phyloP scores from a whole-genome alignment of 2,329 filamentous ascomycete genomes.

The Chaetothyriales sp. region DNA sequence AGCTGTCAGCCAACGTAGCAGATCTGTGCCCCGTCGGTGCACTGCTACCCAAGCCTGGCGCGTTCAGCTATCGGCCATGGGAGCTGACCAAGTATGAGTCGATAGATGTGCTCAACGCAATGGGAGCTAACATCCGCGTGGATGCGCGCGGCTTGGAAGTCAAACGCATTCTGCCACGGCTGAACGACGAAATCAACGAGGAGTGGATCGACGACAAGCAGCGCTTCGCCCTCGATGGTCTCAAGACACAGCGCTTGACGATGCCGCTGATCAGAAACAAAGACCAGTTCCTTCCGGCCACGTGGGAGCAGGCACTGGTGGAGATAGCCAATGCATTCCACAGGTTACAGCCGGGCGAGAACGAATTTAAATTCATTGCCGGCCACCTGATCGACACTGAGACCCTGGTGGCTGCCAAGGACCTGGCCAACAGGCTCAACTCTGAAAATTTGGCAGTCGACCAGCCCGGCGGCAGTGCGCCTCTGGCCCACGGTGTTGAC shows the following conservation, averaged over 20 bases:
- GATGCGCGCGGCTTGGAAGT: constrained; percentile 90
- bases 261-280: constrained; percentile 79
- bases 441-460: constrained; percentile 93
- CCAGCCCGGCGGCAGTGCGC: constrained; percentile 66
- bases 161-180: constrained; percentile 79
- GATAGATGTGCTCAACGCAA: constrained; percentile 79
- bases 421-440: constrained; percentile 87
- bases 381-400: constrained; percentile 86
- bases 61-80: constrained; percentile 93
- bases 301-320: constrained; percentile 87
- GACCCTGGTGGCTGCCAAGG: constrained; percentile 90
- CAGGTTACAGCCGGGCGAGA: constrained; percentile 63
- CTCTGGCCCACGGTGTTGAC: constrained; percentile 82
- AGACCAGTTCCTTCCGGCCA: constrained; percentile 78
- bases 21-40: constrained; percentile 96
- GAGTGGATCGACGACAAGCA: constrained; percentile 99
- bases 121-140: constrained; percentile 88
- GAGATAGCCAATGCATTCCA: constrained; percentile 73
- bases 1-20: constrained; percentile 93
- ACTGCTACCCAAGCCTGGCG: constrained; percentile 91
- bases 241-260: constrained; percentile 90
- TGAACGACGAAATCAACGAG: constrained; percentile 97
- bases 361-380: constrained; percentile 92
- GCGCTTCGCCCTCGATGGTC: constrained; percentile 85
- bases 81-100: constrained; percentile 93